Evolutionary conservation across 208 protist species (phyloP).

Genomic region (Leishmania lainsoni): DNA sequence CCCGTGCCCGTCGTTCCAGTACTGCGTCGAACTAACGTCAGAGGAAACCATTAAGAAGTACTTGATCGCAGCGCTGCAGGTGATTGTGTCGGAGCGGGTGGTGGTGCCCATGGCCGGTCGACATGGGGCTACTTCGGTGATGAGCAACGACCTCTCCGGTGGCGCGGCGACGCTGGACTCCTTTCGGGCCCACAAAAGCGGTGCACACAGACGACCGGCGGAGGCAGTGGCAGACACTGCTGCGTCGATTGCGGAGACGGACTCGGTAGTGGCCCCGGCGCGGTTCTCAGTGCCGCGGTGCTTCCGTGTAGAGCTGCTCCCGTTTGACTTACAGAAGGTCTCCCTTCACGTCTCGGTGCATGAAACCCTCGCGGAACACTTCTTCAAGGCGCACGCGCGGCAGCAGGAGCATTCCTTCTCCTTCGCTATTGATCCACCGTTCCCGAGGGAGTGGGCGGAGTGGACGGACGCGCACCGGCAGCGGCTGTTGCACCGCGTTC

Average conservation of each 20-base stretch:
- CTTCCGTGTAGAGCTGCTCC: slow-evolving; percentile 39
- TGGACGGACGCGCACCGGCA: slow-evolving; percentile 48
- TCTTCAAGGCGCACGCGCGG: slow-evolving; percentile 38
- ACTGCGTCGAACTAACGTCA: slow-evolving; percentile 38
- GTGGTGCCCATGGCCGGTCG: slow-evolving; percentile 33
- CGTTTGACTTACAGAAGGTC: slow-evolving; percentile 23
- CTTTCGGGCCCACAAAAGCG: slow-evolving; percentile 9
- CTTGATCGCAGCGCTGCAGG: slow-evolving; percentile 27
- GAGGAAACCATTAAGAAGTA: slow-evolving; percentile 18
- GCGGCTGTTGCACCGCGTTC: slow-evolving; percentile 45
- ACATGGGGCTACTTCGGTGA: slow-evolving; percentile 11
- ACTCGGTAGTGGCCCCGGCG: background rate
- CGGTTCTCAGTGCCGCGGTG: slow-evolving; percentile 32
- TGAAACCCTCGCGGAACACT: slow-evolving; percentile 29
- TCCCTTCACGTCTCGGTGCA: slow-evolving; percentile 45
- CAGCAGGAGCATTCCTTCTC: slow-evolving; percentile 17
- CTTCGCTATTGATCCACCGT: slow-evolving; percentile 38
- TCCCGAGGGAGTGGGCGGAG: slow-evolving; percentile 24
- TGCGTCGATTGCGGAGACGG: too few species aligned
- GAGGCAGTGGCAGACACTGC: too few species aligned
- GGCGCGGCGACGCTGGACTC: slow-evolving; percentile 18
- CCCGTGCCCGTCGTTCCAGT: slow-evolving; percentile 34
- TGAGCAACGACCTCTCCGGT: slow-evolving; percentile 16
- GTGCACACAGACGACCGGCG: background rate
- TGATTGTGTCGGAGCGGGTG: slow-evolving; percentile 14